phyloP scores from a whole-genome alignment of 345 rosid species.

The Salix brachista region DNA sequence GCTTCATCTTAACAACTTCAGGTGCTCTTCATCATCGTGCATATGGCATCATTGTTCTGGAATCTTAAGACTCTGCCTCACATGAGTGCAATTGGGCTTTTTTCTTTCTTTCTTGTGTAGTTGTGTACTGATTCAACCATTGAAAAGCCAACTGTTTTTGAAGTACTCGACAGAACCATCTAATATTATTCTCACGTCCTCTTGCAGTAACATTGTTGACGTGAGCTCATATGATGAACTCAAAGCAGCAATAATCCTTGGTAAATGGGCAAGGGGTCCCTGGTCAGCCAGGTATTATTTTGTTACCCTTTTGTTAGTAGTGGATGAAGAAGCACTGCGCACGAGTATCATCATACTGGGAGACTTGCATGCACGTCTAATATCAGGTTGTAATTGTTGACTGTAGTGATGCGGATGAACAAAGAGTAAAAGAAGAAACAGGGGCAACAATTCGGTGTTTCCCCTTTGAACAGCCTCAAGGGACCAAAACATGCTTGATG shows the following conservation, averaged over 20 bases:
- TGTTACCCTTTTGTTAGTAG: too few relatives aligned
- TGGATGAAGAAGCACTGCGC: not conserved
- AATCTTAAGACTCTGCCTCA: not conserved
- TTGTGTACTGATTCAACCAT: not conserved
- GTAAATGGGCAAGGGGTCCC: slow-evolving; percentile 97
- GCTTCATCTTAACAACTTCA: not conserved
- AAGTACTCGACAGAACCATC: not conserved
- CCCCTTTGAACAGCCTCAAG: slow-evolving; percentile 75
- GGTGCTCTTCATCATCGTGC: not conserved
- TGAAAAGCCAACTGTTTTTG: not conserved
- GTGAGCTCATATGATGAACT: slow-evolving; percentile 84
- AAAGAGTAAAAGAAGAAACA: slow-evolving; percentile 87
- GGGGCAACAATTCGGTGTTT: slow-evolving; percentile 90
- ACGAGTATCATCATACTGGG: not conserved
- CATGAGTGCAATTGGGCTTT: not conserved
- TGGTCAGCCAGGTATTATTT: slow-evolving; percentile 74
- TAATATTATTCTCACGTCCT: not conserved
- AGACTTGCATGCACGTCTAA: slow-evolving; percentile 4
- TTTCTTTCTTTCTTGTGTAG: not conserved
- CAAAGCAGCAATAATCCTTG: slow-evolving; percentile 61
- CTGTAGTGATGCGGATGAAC: slow-evolving; percentile 65
- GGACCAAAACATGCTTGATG: slow-evolving; percentile 71
- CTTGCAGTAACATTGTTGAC: slow-evolving; percentile 77
- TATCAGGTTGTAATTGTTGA: not conserved
- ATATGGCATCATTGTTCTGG: not conserved